phyloP scores from a whole-genome alignment of 306 rosid species.

The Pyrus betulifolia region DNA sequence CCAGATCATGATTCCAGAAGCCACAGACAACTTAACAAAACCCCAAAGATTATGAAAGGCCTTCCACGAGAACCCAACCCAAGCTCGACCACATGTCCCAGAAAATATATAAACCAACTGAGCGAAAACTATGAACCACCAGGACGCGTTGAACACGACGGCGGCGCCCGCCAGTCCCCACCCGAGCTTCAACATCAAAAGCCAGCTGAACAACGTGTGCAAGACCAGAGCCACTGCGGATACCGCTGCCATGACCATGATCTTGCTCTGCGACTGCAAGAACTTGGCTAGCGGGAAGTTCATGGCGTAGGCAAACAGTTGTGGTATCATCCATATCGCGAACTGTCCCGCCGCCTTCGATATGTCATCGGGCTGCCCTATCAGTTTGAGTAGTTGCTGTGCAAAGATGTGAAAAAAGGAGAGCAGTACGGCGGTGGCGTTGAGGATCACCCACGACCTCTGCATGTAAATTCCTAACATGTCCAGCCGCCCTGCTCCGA shows the following conservation, averaged over 20 bases:
- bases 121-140: slow-evolving; percentile 65
- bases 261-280: slow-evolving; percentile 80
- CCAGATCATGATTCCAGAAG: slow-evolving; percentile 85
- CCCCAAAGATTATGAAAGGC: slow-evolving; percentile 72
- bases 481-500: slow-evolving; percentile 61
- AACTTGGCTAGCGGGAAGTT: slow-evolving; percentile 72
- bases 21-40: slow-evolving; percentile 59
- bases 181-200: slow-evolving; percentile 43
- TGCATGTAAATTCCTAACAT: slow-evolving; percentile 91
- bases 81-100: slow-evolving; percentile 60
- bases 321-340: slow-evolving; percentile 82
- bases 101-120: slow-evolving; percentile 49
- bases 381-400: slow-evolving; percentile 28
- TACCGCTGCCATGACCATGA: slow-evolving; percentile 75
- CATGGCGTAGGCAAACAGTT: slow-evolving; percentile 72
- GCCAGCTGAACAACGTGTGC: slow-evolving; percentile 65
- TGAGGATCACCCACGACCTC: slow-evolving; percentile 74
- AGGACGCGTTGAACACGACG: slow-evolving; percentile 52
- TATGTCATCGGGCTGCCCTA: slow-evolving; percentile 60
- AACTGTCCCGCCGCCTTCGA: slow-evolving; percentile 65
- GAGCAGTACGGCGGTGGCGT: slow-evolving; percentile 31
- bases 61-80: slow-evolving; percentile 64
- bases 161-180: slow-evolving; percentile 84
- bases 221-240: slow-evolving; percentile 47
- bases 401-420: slow-evolving; percentile 51